Evolutionary conservation across 1,139 yeast species (phyloP), one percentile per base, ranked within the genome.

Genomic region (Zhuliangozyma blackwelliae): DNA sequence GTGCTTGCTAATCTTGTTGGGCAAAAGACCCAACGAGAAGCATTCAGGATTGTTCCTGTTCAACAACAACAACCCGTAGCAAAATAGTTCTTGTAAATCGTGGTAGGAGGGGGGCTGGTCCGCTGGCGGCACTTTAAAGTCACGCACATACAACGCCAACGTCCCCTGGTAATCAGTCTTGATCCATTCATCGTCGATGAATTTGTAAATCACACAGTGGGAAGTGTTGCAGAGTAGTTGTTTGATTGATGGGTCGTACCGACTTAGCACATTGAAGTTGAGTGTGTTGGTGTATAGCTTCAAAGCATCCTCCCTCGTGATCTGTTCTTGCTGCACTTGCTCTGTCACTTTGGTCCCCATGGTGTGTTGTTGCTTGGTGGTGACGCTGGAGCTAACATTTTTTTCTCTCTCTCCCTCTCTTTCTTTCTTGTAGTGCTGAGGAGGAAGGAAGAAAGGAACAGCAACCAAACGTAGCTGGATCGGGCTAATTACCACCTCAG

Each of bases 81-180:
- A 82, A 54, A 79, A 86, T 31, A 75, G 63, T 33, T 69, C 70
- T 46, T 72, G 77, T 34, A 72, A 56, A 34, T 68, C 73, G 21
- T 61, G 59, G 34, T 65, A 59, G 2, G 59, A 49, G 8, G 61
- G 52, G 12, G 49, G 45, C 22, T 46, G 40, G 28, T 40, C 38
- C 31, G 52, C 55, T n/a, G n/a, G n/a, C 3, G 64, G 68, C 3
- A 60, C 55, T 39, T 51, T 59, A 51, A 63, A 67, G 41, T 77
- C 77, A 41, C 96, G 66, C 16, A 86, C 75, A 56, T 90, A 90
- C 22, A 90, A 70, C 3, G 92, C 87, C 38, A 89, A 55, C 0
- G 92, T 81, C 5, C 97, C 97, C 53, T 82, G 90, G 51, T 68
- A 83, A 38, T 86, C 89, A 21, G 81, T 63, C 52, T 87, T 87